Conservation (phyloP, 1,139 yeast genomes). For the Blastobotrys proliferans region DNA sequence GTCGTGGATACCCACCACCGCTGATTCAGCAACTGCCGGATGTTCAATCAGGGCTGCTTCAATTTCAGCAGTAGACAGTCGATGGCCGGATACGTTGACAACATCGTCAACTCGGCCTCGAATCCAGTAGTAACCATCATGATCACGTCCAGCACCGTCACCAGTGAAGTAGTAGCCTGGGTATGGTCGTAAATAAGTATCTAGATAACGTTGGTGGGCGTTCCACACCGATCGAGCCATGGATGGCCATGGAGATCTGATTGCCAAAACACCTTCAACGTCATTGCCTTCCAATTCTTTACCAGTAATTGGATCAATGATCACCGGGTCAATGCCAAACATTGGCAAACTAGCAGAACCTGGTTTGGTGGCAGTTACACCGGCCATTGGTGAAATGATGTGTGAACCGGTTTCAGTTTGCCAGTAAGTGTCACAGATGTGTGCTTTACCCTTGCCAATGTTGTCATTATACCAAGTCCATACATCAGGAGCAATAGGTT, state of each 20-base stretch:
- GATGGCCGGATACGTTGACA: constrained; percentile 95
- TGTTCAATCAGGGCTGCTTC: constrained; percentile 88
- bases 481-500: constrained; percentile 95
- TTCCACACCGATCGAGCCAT: constrained; percentile 97
- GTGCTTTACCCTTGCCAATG: constrained; percentile 84
- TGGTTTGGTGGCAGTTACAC: constrained; percentile 92
- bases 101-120: constrained; percentile 99
- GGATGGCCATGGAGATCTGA: constrained; percentile 92
- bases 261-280: constrained; percentile 93
- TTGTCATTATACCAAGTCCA: constrained; percentile 98
- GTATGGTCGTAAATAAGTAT: constrained; percentile 91
- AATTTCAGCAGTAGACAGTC: constrained; percentile 95
- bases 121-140: constrained; percentile 97
- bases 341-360: constrained; percentile 96
- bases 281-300: constrained; percentile 71
- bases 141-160: constrained; percentile 97
- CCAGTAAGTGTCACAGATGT: constrained; percentile 95
- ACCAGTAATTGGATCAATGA: constrained; percentile 91
- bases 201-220: constrained; percentile 85
- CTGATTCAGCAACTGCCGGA: constrained; percentile 80
- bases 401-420: constrained; percentile 98
- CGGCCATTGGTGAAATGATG: constrained; percentile 92
- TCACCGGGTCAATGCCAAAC: constrained; percentile 86
- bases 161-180: constrained; percentile 98
- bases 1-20: constrained; percentile 91